Evolutionary conservation across 768 basidiomycete genomes (phyloP), one percentile per base, ranked within the genome.

Genomic region (Tricholomella constricta): DNA sequence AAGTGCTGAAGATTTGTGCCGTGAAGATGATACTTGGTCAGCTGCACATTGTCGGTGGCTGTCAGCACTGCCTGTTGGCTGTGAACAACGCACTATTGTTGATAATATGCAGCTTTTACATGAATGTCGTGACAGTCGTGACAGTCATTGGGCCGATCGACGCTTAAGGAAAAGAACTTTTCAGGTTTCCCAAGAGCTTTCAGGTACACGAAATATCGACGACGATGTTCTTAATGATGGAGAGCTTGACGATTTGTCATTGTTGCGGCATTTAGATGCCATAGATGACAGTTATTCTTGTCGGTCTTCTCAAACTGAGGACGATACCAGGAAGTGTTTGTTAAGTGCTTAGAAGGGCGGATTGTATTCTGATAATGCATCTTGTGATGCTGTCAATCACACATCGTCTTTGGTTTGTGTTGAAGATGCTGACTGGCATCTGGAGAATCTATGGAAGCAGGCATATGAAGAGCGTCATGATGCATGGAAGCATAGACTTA

Each of bases 1-100:
- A 1, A 34, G 43, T 41, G 31, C 58, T 1, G 22, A 6, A 5
- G 68, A 78, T 40, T 55, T 77, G 2, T 35, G 57, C 14, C 4
- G 1, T 7, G 0, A 1, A 2, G 44, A 23, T 11, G 51, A 65
- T 29, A 35, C 62, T 0, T 76, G 74, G 74, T 14, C 22, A 29
- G 62, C 64, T 7, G 71, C 69, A 11, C 75, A 72, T 71, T 3
- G 75, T 75, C 0, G 62, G 68, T 4, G 4, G 6, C 6, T 35
- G 5, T 8, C 11, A 4, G 4, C 34, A 4, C 6, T 12, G 4
- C 11, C 4, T 4, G 14, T 15, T 4, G 34, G n/a, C 4, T 15
- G 11, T 3, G 11, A 15, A 8, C 6, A 12, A 15, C 5, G 4
- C 34, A 15, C 6, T 8, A 35, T 35, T 15, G n/a, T 35, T 8